These are phyloP conservation scores for Iris pallida DNA, from an alignment of 116 monocot genomes.

Conservation along the genomic window DNA sequence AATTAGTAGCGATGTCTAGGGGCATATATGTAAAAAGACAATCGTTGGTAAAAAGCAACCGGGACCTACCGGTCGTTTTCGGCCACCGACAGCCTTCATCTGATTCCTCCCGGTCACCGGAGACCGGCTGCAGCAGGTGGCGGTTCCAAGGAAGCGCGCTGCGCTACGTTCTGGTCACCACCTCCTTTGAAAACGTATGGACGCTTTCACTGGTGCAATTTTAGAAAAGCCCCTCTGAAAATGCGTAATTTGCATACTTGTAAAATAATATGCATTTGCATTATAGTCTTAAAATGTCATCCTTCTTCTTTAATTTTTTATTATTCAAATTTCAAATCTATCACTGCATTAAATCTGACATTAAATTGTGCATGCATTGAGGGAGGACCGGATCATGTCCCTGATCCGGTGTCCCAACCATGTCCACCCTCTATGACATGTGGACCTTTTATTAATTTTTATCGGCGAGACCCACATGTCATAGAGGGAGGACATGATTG, in stretches of 20 bases:
- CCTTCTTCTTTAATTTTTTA: no score
- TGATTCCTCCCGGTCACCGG: conserved; percentile 8
- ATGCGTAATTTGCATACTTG: background rate
- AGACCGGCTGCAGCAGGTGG: conserved; percentile 2
- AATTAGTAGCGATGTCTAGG: background rate
- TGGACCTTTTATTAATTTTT: no score
- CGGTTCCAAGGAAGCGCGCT: background rate
- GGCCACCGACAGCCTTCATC: conserved; percentile 35
- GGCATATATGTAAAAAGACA: background rate
- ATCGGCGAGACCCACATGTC: no score
- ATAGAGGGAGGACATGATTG: no score
- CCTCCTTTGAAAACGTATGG: background rate
- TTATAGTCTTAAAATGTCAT: no score
- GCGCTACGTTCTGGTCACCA: background rate
- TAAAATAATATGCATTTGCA: background rate
- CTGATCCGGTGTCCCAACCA: no score
- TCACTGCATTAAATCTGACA: no score
- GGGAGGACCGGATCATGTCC: no score
- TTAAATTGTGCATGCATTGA: no score
- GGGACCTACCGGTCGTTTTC: conserved; percentile 23
- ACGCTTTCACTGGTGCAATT: background rate
- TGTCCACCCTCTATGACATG: no score
- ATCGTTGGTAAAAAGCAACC: background rate
- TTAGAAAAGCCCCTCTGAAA: background rate
- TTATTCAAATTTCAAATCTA: no score